Evolutionary conservation across 2,329 filamentous ascomycete genomes (phyloP).

Genomic region (Coleophoma crateriformis): DNA sequence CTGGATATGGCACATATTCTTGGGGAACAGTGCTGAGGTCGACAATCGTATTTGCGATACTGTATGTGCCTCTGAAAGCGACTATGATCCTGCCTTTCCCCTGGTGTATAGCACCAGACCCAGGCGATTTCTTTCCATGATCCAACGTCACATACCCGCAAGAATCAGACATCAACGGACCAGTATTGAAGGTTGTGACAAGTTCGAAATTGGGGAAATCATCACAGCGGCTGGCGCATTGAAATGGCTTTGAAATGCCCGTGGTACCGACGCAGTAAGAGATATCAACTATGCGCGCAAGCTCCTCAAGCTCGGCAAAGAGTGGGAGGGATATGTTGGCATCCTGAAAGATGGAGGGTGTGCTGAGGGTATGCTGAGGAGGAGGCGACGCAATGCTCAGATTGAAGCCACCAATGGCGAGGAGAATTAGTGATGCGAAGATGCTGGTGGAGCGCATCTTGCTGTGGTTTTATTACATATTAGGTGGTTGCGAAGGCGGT

Average conservation of each 20-base stretch:
- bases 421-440: conserved; percentile 3
- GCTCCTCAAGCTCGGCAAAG: conserved; percentile 78
- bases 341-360: neutral
- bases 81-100: conserved; percentile 59
- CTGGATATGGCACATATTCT: conserved; percentile 81
- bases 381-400: neutral
- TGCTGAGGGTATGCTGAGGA: conserved; percentile 20
- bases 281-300: conserved; percentile 89
- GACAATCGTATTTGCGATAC: conserved; percentile 82
- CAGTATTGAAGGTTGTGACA: conserved; percentile 83
- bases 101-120: neutral
- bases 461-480: conserved; percentile 15
- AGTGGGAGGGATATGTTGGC: conserved; percentile 51
- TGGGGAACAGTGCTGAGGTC: conserved; percentile 88
- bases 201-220: conserved; percentile 80
- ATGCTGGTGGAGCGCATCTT: conserved; percentile 19
- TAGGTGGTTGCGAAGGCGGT: neutral
- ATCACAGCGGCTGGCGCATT: conserved; percentile 75
- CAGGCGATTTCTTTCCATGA: conserved; percentile 37
- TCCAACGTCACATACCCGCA: conserved; percentile 94
- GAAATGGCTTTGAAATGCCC: conserved; percentile 78
- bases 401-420: conserved; percentile 1
- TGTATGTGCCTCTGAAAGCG: conserved; percentile 92
- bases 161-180: conserved; percentile 78
- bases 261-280: conserved; percentile 86